Evolutionary conservation across 2,329 filamentous ascomycete genomes (phyloP), one percentile per base, ranked within the genome.

Genomic region (Penicillium sumatraense): DNA sequence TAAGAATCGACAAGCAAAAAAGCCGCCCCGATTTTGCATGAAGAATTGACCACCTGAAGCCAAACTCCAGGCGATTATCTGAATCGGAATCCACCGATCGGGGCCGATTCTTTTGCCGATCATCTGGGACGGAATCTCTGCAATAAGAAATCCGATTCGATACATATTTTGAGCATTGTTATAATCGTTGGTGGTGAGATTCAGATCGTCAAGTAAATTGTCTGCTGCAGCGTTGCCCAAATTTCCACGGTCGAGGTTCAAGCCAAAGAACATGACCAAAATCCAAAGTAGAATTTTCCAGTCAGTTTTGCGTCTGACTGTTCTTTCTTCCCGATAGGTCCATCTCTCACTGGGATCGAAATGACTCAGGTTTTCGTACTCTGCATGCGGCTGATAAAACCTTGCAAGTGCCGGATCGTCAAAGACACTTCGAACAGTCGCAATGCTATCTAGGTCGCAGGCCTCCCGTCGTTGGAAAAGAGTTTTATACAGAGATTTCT

Each of bases 261-360:
- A 51, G 0, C 59, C 66, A 8, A 67, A 68, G 54, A 71, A 71
- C 81, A 85, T 84, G 33, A 84, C 65, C 46, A 80, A 80, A 50
- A 65, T 63, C 68, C 63, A 78, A 2, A 70, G 42, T n/a, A 71
- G 65, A 20, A 77, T 71, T 9, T 56, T 65, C 58, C 58, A 62
- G 55, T 77, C 75, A 11, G 59, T 65, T 48, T 71, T 71, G 26
- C 65, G 62, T 3, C 58, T 47, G 2, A 69, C 60, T 3, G 48
- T 46, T 5, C 44, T 38, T 50, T 72, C 61, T 46, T 72, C 69
- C 1, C 62, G 49, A 44, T 62, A 63, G 6, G 68, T 72, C 65
- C 69, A 72, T 57, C 68, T 55, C 26, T 51, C 63, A 8, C 50
- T 48, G 1, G 69, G 64, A 44, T 74, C 72, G 38, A 74, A 74